Percentiles rank a stretch among this genome's conserved stretches.
Conservation (phyloP, 805 yeast species). For the Cyberlindnera euphorbiiphila region DNA sequence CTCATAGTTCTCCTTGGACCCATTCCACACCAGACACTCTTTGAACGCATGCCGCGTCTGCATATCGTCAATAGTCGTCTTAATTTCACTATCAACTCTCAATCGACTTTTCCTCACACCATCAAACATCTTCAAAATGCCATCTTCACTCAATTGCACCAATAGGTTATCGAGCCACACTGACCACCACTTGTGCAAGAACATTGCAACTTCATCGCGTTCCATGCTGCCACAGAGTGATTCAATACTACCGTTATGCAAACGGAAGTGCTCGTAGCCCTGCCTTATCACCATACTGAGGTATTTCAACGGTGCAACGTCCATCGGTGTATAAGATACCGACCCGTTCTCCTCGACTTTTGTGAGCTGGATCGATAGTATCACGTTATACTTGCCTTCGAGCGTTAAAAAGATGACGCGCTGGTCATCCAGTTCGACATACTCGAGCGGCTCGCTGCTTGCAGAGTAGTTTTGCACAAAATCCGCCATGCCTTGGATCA, state of each 20-base stretch:
- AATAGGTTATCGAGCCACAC: slow-evolving; percentile 31
- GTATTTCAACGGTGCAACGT: slow-evolving; percentile 27
- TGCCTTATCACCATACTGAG: slow-evolving; percentile 26
- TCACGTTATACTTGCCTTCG: slow-evolving; percentile 29
- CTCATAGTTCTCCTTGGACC: slow-evolving; percentile 6
- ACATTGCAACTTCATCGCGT: slow-evolving; percentile 14
- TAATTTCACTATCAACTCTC: slow-evolving; percentile 24
- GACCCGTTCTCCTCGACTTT: slow-evolving; percentile 19
- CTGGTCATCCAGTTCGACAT: slow-evolving; percentile 29
- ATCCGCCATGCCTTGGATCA: slow-evolving; percentile 36
- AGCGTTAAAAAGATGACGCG: slow-evolving; percentile 27
- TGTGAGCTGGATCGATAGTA: slow-evolving; percentile 21
- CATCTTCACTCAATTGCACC: slow-evolving; percentile 31
- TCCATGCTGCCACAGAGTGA: slow-evolving; percentile 20
- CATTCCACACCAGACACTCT: slow-evolving; percentile 22
- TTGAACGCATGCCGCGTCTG: slow-evolving; percentile 11
- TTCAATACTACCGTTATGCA: slow-evolving; percentile 24
- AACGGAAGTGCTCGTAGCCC: slow-evolving; percentile 24
- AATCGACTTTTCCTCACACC: slow-evolving; percentile 19
- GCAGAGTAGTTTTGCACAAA: slow-evolving; percentile 13
- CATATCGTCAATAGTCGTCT: slow-evolving; percentile 17
- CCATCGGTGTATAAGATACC: slow-evolving; percentile 8
- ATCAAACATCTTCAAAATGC: slow-evolving; percentile 30
- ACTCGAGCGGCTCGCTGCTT: slow-evolving; percentile 17
- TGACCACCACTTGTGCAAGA: slow-evolving; percentile 35